Evolutionary conservation across 495 filamentous ascomycete species (phyloP), one percentile per base, ranked within the genome.

Genomic region (Penicillium canariense): DNA sequence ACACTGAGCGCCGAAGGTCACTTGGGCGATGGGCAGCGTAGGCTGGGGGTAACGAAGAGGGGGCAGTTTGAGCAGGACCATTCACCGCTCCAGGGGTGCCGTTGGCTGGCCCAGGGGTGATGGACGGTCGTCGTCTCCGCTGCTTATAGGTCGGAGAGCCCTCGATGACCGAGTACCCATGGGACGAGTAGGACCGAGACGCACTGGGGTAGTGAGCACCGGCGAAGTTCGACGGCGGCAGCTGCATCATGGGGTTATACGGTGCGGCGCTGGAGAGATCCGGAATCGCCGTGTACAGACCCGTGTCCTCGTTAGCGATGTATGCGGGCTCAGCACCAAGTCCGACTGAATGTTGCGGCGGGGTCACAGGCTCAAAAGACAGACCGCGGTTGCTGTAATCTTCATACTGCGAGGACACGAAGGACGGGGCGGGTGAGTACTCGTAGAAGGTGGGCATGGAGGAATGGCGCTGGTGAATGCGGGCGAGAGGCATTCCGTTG

Each of bases 101-200:
- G 55, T 82, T 82, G 28, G 79, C 80, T 45, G 88, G 78, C 32
- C 84, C 83, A 11, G 91, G 89, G 18, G 90, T 87, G 48, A 97
- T 87, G 22, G 94, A 97, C 18, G 94, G 96, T 27, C 95, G 87
- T 55, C 94, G 84, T 63, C 94, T 83, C 54, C 94, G 84, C 76
- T 97, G 95, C 80, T 98, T 98, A 77, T 98, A 98, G 10, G 93
- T 96, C 22, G 94, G 94, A 5, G 94, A 98, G 18, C 94, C 94
- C 75, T 98, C 94, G 61, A 98, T 91, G 39, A 96, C 89, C 12
- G 92, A 93, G 78, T 96, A 98, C 50, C 91, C 85, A 62, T 89
- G 94, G 63, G 86, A 89, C 14, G 83, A 82, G 61, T 87, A 96
- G 34, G 82, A 78, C 32, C 91, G 84, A 26, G 85, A 73, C 26